Base-by-base conservation (phyloP, 1,139 yeast species). In the Pichiaceae sp. region DNA sequence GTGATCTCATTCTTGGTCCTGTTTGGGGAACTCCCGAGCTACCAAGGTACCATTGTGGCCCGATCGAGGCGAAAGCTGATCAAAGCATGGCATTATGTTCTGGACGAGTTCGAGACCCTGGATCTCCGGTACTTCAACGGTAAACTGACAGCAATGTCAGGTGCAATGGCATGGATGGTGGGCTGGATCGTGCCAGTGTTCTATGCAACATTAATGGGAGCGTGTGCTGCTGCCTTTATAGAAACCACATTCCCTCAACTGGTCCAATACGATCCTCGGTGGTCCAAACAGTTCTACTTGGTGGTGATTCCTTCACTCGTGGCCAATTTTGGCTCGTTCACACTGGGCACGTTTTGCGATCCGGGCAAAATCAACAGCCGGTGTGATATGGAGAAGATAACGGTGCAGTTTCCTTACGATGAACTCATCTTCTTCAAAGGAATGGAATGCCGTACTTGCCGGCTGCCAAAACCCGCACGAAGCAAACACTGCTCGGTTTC, bases 401-500 rank as follows among this genome's bases (percentile, higher is more conserved):
- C 56, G 2, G 68, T 59, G 44, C 38, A 34, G 19, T 46, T 46
- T 32, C 49, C 48, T 1, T 39, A 33, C 32, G 87, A 87, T 55
- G 64, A 68, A 16, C 56, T 85, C 28, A 68, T 85, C 17, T 86
- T 71, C 56, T 72, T 72, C 50, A 62, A 69, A 7, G 60, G 55
- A 24, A 33, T 31, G 4, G 33, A 37, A n/a, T 48, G 53, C 34
- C 16, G 41, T 4, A 47, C 96, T 0, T 91, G 98, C 54, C 58
- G 65, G 2, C 48, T 68, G n/a, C 54, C 59, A 4, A 89, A 86
- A 48, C 89, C 94, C 0, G 95, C 97, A 1, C 62, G 98, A 33
- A 82, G 95, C 9, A 87, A 85, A 52, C 98, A 91, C 58, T 91
- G 98, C 54, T 68, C 80, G 3, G 65, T 70, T 11, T 91, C 97